A percentile compares a stretch with the other conserved stretches of the same genome.
These are phyloP conservation scores for Lentinula boryana DNA, from an alignment of 768 basidiomycete species.

Conservation along the genomic window DNA sequence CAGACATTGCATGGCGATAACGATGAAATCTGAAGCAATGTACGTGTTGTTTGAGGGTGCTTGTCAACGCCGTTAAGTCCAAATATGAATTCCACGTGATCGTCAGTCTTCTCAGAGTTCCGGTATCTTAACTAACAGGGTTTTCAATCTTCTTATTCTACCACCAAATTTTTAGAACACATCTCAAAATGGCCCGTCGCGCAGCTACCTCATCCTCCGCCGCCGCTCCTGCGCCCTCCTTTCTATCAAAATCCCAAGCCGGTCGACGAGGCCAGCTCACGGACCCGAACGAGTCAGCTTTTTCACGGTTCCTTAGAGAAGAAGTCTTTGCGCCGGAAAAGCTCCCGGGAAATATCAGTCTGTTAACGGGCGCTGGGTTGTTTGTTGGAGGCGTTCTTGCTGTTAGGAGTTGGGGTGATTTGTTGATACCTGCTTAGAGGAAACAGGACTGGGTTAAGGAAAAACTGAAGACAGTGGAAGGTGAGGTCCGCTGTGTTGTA, in stretches of 20 bases:
- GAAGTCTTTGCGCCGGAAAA: conserved; percentile 73
- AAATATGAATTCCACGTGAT: background rate
- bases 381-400: conserved; percentile 68
- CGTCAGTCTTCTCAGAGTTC: background rate
- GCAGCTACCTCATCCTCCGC: conserved; percentile 44
- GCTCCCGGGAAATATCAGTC: conserved; percentile 65
- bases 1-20: conserved; percentile 7
- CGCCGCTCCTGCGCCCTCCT: conserved; percentile 38
- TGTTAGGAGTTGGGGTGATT: conserved; percentile 72
- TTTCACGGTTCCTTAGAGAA: conserved; percentile 53
- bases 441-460: background rate
- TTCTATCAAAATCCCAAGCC: conserved; percentile 40
- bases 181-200: conserved; percentile 60
- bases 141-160: background rate
- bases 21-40: background rate
- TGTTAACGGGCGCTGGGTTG: conserved; percentile 56
- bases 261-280: conserved; percentile 32
- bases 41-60: background rate
- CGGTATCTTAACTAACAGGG: no score
- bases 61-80: background rate
- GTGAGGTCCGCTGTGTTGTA: background rate
- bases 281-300: conserved; percentile 59
- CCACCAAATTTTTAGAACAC: conserved; percentile 1
- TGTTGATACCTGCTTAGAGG: conserved; percentile 61
- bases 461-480: background rate